Evolutionary conservation across 169 alveolate genomes (phyloP), one percentile per base, ranked within the genome.

Genomic region (Prorocentrum cordatum): DNA sequence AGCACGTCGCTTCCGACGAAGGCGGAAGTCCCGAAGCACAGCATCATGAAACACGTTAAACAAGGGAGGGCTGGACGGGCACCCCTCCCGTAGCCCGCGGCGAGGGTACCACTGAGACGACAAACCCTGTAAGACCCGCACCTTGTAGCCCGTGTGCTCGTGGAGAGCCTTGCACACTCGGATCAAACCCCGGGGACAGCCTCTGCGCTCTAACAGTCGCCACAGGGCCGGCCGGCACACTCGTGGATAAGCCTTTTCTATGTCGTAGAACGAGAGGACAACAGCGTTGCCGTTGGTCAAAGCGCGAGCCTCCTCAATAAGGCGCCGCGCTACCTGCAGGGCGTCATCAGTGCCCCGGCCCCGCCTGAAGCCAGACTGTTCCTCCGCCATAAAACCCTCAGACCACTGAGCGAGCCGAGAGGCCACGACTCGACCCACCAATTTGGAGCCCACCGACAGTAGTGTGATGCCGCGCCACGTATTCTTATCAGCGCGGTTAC

Each of bases 401-500:
- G 18, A 0, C 70, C 70, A 73, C 22, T 59, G 36, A 2, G 22
- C 38, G 7, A 54, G 27, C 2, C 71, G 54, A 0, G 47, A 26
- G 0, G 85, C 58, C 27, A 50, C 31, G 0, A 73, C 33, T 1
- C 85, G 54, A 0, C 71, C 85, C 0, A 73, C 39, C 59, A 73
- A 9, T 2, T 73, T 73, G 6, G 50, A 26, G 0, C 85, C 85
- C 16, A 73, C 58, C 0, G 85, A 73, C 0, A 73, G 27, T 0
- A 73, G 38, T 0, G 85, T 54, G 35, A 73, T 54, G 1, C 85
- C 85, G 1, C 85, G 35, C 85, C 85, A 54, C 0, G 66, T 73
- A 27, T 73, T 73, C 1, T 54, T 47, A 6, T 73, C 16, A 7
- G 9, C 27, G 0, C 85, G 31, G 9, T 45, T 33, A 0, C 66